Evolutionary conservation across 164 flowering plant species (phyloP).

Genomic region (Cinnamomum micranthum): DNA sequence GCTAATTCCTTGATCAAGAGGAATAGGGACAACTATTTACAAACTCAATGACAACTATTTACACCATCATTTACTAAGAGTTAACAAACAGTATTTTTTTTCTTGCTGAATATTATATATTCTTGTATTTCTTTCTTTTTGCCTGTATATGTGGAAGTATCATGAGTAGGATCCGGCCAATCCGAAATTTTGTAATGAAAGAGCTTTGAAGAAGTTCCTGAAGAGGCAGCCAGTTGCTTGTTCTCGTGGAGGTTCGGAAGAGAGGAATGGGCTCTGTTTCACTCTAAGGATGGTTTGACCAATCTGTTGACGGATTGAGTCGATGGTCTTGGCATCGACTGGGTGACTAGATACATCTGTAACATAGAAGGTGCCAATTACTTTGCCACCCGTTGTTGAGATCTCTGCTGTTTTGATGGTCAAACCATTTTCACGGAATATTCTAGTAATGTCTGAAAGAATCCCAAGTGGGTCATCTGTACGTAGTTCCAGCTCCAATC

Average conservation of each 20-base stretch:
- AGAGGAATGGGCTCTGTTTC: constrained; percentile 30
- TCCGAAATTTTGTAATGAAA: constrained; percentile 44
- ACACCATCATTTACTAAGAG: not conserved
- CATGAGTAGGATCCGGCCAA: constrained; percentile 50
- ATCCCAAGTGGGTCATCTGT: no score
- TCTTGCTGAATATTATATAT: not conserved
- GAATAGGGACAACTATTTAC: no score
- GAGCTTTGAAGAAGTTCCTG: constrained; percentile 54
- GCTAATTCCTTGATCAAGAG: not conserved
- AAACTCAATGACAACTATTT: not conserved
- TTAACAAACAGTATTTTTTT: no score
- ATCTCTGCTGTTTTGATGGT: no score
- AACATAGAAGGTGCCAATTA: constrained; percentile 67
- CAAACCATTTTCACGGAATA: no score
- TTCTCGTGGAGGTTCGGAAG: constrained; percentile 38
- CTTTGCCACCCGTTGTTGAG: no score
- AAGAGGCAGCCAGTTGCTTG: constrained; percentile 54
- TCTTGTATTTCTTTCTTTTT: no score
- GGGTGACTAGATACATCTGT: constrained; percentile 76
- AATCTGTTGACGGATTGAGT: constrained; percentile 57
- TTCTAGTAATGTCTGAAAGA: no score
- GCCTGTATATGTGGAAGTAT: not conserved
- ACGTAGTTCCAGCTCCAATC: constrained; percentile 68
- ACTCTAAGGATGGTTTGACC: constrained; percentile 52
- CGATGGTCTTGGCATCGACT: constrained; percentile 61